phyloP scores from a whole-genome alignment of 2,329 filamentous ascomycete species.

The Talaromyces sp. region DNA sequence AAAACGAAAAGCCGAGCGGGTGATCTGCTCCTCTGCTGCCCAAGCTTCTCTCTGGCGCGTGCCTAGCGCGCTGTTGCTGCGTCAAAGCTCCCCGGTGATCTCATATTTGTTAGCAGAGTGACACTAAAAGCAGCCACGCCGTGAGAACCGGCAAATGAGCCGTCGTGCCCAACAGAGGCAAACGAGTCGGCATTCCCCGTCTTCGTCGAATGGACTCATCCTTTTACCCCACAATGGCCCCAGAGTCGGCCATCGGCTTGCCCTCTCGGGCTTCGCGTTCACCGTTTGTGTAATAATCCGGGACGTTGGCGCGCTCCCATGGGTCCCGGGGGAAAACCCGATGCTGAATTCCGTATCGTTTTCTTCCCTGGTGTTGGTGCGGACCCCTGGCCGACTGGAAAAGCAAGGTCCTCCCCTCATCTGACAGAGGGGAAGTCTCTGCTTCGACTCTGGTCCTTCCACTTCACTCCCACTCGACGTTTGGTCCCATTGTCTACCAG shows the following conservation, averaged over 20 bases:
- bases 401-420: background rate
- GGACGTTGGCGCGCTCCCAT: background rate
- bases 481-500: background rate
- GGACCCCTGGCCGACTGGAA: background rate
- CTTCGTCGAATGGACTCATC: background rate
- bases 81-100: background rate
- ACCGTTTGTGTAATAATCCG: background rate
- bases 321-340: background rate
- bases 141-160: background rate
- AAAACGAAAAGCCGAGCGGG: no score
- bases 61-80: background rate
- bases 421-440: background rate
- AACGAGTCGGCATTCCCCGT: background rate
- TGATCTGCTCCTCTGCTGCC: no score
- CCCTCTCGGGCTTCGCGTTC: background rate
- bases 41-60: background rate
- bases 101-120: background rate
- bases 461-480: background rate
- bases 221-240: background rate
- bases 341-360: background rate
- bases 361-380: background rate
- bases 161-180: background rate
- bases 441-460: background rate
- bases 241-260: background rate
- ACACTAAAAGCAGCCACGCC: background rate